These are phyloP conservation scores for Tolypocladium tropicale DNA, from an alignment of 2,329 filamentous ascomycete genomes.

Conservation along the genomic window DNA sequence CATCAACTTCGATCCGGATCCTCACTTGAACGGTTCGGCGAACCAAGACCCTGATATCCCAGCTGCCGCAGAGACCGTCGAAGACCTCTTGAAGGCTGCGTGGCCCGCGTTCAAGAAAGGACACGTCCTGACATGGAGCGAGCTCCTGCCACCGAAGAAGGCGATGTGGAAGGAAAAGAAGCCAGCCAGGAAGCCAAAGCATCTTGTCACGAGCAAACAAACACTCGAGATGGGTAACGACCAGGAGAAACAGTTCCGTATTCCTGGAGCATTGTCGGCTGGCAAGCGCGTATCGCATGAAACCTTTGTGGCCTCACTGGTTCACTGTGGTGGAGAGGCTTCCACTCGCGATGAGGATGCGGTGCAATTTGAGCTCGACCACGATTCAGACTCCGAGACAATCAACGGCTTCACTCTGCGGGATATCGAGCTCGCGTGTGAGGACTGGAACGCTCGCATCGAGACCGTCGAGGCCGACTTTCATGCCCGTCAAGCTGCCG, in stretches of 20 bases:
- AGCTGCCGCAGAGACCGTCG: constrained; percentile 59
- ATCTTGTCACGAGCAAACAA: constrained; percentile 77
- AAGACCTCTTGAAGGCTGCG: constrained; percentile 66
- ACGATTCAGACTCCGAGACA: constrained; percentile 49
- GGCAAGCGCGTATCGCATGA: constrained; percentile 49
- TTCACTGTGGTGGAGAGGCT: constrained; percentile 32
- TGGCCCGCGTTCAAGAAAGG: constrained; percentile 76
- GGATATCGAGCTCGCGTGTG: constrained; percentile 76
- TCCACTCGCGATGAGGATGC: constrained; percentile 22
- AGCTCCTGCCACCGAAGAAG: constrained; percentile 72
- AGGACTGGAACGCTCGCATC: constrained; percentile 69
- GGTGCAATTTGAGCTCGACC: constrained; percentile 35
- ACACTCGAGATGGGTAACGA: constrained; percentile 78
- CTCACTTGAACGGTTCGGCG: constrained; percentile 27
- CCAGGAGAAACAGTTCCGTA: constrained; percentile 74
- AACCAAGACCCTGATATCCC: constrained; percentile 57
- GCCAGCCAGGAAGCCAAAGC: constrained; percentile 68
- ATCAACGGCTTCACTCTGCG: constrained; percentile 67
- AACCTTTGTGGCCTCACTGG: constrained; percentile 35
- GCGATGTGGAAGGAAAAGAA: constrained; percentile 71
- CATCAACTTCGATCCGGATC: constrained; percentile 39
- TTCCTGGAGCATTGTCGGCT: constrained; percentile 49
- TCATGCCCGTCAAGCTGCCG: constrained; percentile 18
- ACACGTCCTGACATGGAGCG: constrained; percentile 66
- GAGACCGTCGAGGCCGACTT: constrained; percentile 32